phyloP scores from a whole-genome alignment of 2,329 filamentous ascomycete species.

The Fusarium luffae region DNA sequence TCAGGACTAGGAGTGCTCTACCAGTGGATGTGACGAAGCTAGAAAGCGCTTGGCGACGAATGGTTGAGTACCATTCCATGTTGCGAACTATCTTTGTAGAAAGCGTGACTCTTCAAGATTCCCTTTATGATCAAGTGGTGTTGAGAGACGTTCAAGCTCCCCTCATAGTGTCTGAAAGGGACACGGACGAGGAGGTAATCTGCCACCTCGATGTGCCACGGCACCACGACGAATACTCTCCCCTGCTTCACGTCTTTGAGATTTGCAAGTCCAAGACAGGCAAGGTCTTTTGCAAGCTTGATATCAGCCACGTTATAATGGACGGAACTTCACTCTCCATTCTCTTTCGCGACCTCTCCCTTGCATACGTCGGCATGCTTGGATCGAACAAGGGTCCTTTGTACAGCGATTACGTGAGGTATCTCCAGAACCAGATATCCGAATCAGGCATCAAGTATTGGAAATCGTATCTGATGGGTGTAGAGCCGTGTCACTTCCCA shows the following conservation, averaged over 20 bases:
- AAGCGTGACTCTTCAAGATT: conserved; percentile 55
- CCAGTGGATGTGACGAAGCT: conserved; percentile 27
- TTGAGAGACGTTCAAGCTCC: conserved; percentile 43
- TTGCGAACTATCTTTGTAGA: conserved; percentile 61
- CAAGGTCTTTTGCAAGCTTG: conserved; percentile 39
- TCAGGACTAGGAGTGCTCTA: conserved; percentile 38
- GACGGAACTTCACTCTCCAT: conserved; percentile 38
- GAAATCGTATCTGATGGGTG: conserved; percentile 23
- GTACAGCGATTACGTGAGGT: conserved; percentile 32
- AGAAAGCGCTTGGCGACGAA: conserved; percentile 52
- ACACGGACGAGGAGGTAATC: conserved; percentile 24
- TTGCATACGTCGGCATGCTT: conserved; percentile 16
- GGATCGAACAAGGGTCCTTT: conserved; percentile 17
- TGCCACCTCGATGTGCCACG: conserved; percentile 8
- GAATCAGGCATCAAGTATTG: conserved; percentile 26
- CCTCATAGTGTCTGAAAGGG: conserved; percentile 11
- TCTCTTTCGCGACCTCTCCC: conserved; percentile 34
- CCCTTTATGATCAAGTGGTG: conserved; percentile 60
- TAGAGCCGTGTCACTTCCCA: conserved; percentile 37
- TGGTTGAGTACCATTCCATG: conserved; percentile 56
- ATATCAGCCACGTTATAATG: conserved; percentile 41
- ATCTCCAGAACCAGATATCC: conserved; percentile 14
- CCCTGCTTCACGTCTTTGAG: conserved; percentile 25
- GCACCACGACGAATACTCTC: conserved; percentile 5
- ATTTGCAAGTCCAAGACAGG: conserved; percentile 38